phyloP scores from a whole-genome alignment of 2,329 filamentous ascomycete genomes.

The Fusarium subglutinans region DNA sequence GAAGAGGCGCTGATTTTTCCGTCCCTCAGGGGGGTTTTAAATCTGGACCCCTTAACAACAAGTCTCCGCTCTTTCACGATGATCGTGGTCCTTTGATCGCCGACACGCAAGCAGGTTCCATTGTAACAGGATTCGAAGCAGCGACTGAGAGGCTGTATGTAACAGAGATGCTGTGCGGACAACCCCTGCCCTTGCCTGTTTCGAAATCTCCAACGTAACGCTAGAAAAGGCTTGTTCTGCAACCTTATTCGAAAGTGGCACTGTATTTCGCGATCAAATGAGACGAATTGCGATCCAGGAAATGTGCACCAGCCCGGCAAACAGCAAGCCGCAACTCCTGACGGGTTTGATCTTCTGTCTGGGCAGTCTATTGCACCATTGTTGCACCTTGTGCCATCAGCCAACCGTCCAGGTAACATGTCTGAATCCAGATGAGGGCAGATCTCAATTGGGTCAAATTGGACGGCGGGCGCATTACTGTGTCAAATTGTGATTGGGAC shows the following conservation, averaged over 20 bases:
- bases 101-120: conserved; percentile 34
- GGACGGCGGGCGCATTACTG: neutral
- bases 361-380: conserved; percentile 25
- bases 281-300: conserved; percentile 12
- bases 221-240: conserved; percentile 33
- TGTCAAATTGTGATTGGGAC: neutral
- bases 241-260: conserved; percentile 14
- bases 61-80: conserved; percentile 8
- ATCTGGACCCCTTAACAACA: conserved; percentile 7
- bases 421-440: neutral
- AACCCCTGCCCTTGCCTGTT: conserved; percentile 22
- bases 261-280: conserved; percentile 15
- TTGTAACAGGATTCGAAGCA: conserved; percentile 12
- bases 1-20: neutral
- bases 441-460: conserved; percentile 3
- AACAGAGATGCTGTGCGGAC: conserved; percentile 18
- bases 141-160: conserved; percentile 19
- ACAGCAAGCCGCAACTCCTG: neutral
- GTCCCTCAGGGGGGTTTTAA: conserved; percentile 10
- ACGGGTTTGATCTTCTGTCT: neutral
- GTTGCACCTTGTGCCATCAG: conserved; percentile 14
- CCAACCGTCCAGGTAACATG: neutral
- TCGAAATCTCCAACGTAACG: conserved; percentile 21
- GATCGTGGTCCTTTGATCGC: neutral
- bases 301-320: conserved; percentile 4